Percentiles rank a stretch among this genome's conserved stretches.
These are phyloP conservation scores for Trichophyton schoenleinii DNA, from an alignment of 2,329 filamentous ascomycete genomes.

Conservation along the genomic window DNA sequence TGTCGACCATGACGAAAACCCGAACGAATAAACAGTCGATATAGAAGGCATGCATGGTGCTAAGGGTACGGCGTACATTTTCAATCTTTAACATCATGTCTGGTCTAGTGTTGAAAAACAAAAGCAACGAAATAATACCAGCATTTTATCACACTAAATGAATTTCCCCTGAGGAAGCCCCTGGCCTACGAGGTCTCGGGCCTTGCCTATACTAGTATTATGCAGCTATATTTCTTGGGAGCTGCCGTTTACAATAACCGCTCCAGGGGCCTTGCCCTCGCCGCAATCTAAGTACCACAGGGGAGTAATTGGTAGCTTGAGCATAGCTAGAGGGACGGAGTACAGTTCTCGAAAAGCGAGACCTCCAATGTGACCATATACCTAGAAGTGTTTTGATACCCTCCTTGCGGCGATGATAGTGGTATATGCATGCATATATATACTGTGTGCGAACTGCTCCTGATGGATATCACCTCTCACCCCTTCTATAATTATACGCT, in stretches of 20 bases:
- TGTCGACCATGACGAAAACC: constrained; percentile 16
- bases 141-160: neutral
- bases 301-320: neutral
- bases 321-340: neutral
- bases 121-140: neutral
- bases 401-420: neutral
- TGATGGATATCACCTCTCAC: neutral
- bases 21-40: neutral
- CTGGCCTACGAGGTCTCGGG: neutral
- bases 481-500: neutral
- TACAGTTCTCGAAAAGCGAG: neutral
- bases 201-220: neutral
- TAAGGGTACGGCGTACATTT: neutral
- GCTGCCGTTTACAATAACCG: neutral
- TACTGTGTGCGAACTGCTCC: neutral
- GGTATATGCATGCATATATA: neutral
- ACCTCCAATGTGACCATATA: neutral
- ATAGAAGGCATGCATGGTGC: neutral
- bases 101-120: neutral
- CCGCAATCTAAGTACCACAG: neutral
- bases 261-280: neutral
- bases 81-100: neutral
- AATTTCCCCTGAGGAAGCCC: neutral
- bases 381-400: neutral
- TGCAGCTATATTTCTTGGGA: neutral